A percentile compares a stretch with the other conserved stretches of the same genome.
Evolutionary conservation across 257 asterid species (phyloP).

Genomic region (Primulina huaijiensis): DNA sequence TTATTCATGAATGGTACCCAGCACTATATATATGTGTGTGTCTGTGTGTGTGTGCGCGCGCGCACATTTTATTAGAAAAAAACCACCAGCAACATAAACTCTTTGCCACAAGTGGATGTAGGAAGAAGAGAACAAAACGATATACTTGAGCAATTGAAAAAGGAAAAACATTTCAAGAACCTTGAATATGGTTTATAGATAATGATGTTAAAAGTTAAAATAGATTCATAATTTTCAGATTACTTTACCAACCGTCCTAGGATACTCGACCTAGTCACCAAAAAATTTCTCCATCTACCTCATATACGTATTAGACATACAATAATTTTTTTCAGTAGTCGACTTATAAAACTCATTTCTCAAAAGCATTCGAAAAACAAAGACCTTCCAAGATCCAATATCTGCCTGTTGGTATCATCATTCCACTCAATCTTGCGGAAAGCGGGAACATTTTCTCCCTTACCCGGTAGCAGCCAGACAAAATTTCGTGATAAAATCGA

Average conservation of each 20-base stretch:
- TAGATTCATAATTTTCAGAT: too few species aligned
- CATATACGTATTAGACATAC: background rate
- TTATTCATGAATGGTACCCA: conserved; percentile 11
- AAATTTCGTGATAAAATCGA: conserved; percentile 54
- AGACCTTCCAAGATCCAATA: conserved; percentile 69
- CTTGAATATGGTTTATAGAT: background rate
- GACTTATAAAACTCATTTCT: conserved; percentile 13
- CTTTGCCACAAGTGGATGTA: background rate
- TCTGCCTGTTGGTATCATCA: conserved; percentile 42
- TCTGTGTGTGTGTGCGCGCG: too few species aligned
- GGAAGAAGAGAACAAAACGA: background rate
- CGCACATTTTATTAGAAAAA: background rate
- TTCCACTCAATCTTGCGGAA: conserved; percentile 46
- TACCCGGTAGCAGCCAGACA: conserved; percentile 51
- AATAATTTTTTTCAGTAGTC: background rate
- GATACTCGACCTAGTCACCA: background rate
- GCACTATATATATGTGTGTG: too few species aligned
- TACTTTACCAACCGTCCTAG: too few species aligned
- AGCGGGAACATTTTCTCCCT: conserved; percentile 37
- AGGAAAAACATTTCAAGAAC: background rate
- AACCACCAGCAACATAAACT: background rate
- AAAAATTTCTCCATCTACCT: too few species aligned
- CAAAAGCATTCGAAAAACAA: conserved; percentile 4
- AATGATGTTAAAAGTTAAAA: background rate
- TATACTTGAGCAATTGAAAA: background rate